Percentiles rank a stretch among this genome's conserved stretches.
Conservation (phyloP, 495 filamentous ascomycete genomes). For the Neurospora sp. region DNA sequence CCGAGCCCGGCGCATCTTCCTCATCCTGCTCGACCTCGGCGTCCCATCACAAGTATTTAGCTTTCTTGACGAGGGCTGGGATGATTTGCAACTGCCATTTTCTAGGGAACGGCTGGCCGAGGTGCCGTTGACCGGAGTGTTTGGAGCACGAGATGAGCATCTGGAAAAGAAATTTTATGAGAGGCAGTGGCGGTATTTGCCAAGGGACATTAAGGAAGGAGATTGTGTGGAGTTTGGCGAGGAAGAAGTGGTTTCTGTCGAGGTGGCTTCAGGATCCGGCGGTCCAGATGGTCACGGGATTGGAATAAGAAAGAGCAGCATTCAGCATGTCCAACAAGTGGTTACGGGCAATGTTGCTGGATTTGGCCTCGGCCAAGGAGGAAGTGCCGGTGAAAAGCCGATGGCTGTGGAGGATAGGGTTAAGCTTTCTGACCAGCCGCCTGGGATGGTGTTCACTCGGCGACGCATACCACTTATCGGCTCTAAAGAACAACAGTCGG, state of each 20-base stretch:
- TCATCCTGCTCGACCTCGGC: constrained; percentile 70
- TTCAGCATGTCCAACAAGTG: constrained; percentile 28
- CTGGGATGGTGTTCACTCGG: constrained; percentile 53
- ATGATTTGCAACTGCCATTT: constrained; percentile 81
- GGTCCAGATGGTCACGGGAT: not conserved
- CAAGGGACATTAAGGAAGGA: constrained; percentile 60
- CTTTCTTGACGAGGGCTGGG: constrained; percentile 74
- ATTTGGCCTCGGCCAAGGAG: not conserved
- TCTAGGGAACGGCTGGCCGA: constrained; percentile 56
- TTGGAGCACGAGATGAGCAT: constrained; percentile 41
- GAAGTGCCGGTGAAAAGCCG: not conserved
- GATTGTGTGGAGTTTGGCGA: constrained; percentile 63
- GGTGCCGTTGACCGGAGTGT: constrained; percentile 23
- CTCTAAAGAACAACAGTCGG: not conserved
- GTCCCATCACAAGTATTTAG: constrained; percentile 79
- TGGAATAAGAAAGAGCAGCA: constrained; percentile 42
- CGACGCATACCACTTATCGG: constrained; percentile 49
- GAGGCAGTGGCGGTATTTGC: constrained; percentile 71
- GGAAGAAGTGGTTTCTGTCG: constrained; percentile 71
- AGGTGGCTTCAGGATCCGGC: constrained; percentile 29
- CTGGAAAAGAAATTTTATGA: constrained; percentile 68
- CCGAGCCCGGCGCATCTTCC: constrained; percentile 67
- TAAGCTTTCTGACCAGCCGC: constrained; percentile 45
- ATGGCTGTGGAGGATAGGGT: constrained; percentile 46
- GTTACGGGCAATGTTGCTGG: not conserved